Percentiles rank a stretch among this genome's conserved stretches.
phyloP scores from a whole-genome alignment of 768 basidiomycete species.

The Hypholoma fasciculare region DNA sequence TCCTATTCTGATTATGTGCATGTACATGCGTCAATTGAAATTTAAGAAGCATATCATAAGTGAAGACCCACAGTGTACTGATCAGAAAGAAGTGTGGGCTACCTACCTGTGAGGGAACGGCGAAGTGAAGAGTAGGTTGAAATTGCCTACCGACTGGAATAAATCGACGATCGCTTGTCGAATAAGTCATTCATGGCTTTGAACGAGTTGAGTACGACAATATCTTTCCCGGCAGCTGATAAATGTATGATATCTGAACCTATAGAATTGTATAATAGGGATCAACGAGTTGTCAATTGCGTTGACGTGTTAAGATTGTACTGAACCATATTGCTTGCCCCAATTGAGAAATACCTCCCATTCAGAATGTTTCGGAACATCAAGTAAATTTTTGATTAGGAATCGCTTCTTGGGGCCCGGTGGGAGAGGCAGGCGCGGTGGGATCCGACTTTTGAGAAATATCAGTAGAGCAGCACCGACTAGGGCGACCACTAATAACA shows the following conservation, averaged over 20 bases:
- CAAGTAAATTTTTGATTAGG: constrained; percentile 25
- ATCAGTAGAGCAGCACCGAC: constrained; percentile 3
- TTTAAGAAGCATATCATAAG: neutral
- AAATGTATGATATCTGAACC: constrained; percentile 32
- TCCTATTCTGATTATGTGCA: constrained; percentile 32
- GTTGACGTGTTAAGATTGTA: no score
- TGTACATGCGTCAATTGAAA: neutral
- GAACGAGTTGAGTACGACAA: constrained; percentile 37
- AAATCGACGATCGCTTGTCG: constrained; percentile 40
- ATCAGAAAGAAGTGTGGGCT: constrained; percentile 30
- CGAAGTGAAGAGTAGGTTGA: neutral
- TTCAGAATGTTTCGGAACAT: constrained; percentile 17
- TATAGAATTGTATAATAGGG: neutral
- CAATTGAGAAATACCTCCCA: constrained; percentile 25
- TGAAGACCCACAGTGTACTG: constrained; percentile 12
- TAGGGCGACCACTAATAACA: no score
- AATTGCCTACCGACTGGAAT: constrained; percentile 34
- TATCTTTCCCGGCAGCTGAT: constrained; percentile 25
- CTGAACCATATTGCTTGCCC: constrained; percentile 21
- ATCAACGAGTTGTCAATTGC: no score
- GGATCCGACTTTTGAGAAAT: constrained; percentile 3
- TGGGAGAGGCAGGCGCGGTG: constrained; percentile 18
- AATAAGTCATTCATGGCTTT: constrained; percentile 38
- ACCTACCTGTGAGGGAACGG: no score
- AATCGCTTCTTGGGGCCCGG: constrained; percentile 28